A percentile compares a stretch with the other conserved stretches of the same genome.
phyloP scores from a whole-genome alignment of 768 basidiomycete species.

The Pleurotus salmoneostramineus region DNA sequence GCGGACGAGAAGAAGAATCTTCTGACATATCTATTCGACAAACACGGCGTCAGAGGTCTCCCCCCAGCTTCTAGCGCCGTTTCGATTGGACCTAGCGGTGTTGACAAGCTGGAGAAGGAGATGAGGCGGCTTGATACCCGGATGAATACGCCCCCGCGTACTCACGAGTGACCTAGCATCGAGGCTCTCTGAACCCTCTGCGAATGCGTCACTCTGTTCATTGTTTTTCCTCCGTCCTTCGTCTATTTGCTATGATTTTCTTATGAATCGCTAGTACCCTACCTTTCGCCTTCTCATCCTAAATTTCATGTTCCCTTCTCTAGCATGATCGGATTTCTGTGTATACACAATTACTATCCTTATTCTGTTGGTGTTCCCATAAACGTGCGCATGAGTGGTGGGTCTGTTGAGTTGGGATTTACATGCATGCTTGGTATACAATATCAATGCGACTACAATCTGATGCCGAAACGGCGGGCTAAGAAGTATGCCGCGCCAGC shows the following conservation, averaged over 20 bases:
- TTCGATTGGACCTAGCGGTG: slow-evolving; percentile 38
- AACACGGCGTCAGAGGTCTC: slow-evolving; percentile 68
- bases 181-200: no score
- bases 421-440: background rate
- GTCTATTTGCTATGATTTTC: background rate
- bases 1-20: slow-evolving; percentile 91
- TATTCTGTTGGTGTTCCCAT: background rate
- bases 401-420: background rate
- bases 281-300: background rate
- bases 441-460: background rate
- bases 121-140: slow-evolving; percentile 77
- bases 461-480: slow-evolving; percentile 30
- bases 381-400: background rate
- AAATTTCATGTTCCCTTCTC: background rate
- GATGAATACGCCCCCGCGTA: slow-evolving; percentile 66
- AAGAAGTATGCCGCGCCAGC: slow-evolving; percentile 57
- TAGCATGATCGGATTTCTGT: background rate
- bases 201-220: background rate
- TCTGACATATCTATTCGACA: slow-evolving; percentile 85
- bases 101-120: slow-evolving; percentile 75
- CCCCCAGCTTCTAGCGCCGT: slow-evolving; percentile 51
- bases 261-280: background rate
- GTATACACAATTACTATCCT: background rate
- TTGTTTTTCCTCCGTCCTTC: background rate
- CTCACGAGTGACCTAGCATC: background rate